phyloP scores from a whole-genome alignment of 78 protist species.

The Emiliania huxleyi region DNA sequence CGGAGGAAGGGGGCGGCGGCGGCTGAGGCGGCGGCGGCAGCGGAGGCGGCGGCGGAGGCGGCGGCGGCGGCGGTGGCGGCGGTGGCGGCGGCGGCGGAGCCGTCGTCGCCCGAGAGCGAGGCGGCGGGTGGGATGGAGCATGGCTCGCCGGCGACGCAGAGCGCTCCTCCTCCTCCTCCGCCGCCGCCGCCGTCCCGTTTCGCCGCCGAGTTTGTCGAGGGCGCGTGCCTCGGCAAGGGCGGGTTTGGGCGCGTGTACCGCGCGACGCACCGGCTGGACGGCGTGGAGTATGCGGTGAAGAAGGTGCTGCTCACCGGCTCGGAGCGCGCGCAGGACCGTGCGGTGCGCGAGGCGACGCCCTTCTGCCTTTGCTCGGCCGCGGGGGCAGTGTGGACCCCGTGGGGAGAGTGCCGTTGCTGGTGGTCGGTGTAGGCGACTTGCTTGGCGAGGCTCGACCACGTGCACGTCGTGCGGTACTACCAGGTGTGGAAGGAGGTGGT shows the following conservation, averaged over 20 bases:
- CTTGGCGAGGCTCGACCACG: slow-evolving; percentile 11
- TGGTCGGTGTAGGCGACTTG: too few relatives aligned
- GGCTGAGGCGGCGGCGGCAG: neutral
- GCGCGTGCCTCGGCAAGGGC: slow-evolving; percentile 3
- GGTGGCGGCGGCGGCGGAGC: neutral
- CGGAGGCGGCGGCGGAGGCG: neutral
- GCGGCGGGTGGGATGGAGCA: too few relatives aligned
- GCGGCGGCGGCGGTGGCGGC: neutral
- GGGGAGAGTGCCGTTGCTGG: too few relatives aligned
- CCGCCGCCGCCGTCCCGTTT: neutral
- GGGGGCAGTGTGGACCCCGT: too few relatives aligned
- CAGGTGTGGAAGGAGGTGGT: neutral
- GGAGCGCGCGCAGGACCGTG: neutral
- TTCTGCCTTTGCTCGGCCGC: too few relatives aligned
- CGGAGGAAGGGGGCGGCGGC: neutral
- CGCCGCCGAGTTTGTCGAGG: neutral
- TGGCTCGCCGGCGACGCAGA: too few relatives aligned
- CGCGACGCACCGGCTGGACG: neutral
- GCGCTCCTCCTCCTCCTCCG: neutral
- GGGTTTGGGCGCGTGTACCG: slow-evolving; percentile 25
- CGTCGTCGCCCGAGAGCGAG: too few relatives aligned
- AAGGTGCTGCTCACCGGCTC: slow-evolving; percentile 29
- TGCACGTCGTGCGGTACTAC: slow-evolving; percentile 1
- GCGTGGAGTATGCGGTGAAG: slow-evolving; percentile 4
- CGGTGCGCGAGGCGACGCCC: slow-evolving; percentile 21